Base-by-base conservation (phyloP, 345 rosid species). In the Rhizophora apiculata region DNA sequence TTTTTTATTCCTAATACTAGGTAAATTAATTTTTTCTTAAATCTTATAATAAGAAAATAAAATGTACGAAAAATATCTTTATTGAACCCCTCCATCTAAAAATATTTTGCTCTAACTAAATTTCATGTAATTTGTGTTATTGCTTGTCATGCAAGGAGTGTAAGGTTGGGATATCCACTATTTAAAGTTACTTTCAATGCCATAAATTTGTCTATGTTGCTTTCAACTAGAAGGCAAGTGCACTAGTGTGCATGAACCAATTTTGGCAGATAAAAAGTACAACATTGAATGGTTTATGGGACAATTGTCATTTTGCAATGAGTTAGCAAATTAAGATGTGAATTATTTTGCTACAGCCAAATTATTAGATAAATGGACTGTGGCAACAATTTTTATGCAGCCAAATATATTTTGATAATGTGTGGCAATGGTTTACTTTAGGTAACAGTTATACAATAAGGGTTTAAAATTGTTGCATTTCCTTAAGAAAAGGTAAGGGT, bases 211-310 rank as follows among this genome's bases (percentile, higher is more conserved):
- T 24, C 15, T 21, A 20, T 13, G 26, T 34, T 34, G 61, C 62
- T 26, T 67, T 36, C 1, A 8, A 30, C 31, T 13, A 24, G 34
- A 67, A 57, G 70, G 69, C 69, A 54, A 55, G 34, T 21, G 54
- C 61, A 11, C 27, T 13, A 34, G 6, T 21, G 48, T 1, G 7
- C 27, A 31, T n/a, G 31, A 60, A 37, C 59, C 59, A 16, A 11
- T 11, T 22, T 43, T 53, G 21, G 18, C 43, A 39, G 60, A 24
- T 24, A 24, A 24, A 1, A 24, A 24, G 24, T 1, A 24, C 24
- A 24, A 24, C 24, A 27, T 48, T 64, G n/a, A 64, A 22, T 37
- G 19, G 10, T 49, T 49, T 49, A n/a, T 11, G 5, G 60, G 61
- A 16, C 51, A 54, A 0, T 51, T 53, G 51, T 22, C n/a, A 2